Evolutionary conservation across 2,329 filamentous ascomycete species (phyloP), one percentile per base, ranked within the genome.

Genomic region (Paecilomyces variotii): DNA sequence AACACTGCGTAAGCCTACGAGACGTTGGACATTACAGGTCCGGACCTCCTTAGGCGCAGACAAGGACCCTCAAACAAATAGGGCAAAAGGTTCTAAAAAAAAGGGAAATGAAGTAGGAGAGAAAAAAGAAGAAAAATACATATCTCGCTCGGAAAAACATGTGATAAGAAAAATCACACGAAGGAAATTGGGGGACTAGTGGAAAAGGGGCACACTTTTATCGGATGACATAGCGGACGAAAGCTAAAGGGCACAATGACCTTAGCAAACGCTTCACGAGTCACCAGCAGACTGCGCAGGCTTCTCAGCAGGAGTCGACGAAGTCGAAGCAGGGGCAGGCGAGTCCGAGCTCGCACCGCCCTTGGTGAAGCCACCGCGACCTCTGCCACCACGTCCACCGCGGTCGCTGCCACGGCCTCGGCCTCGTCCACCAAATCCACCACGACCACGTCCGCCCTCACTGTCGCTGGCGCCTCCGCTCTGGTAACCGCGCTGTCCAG

Each of bases 391-490:
- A 53, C 80, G 78, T 26, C 81, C 77, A 12, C 80, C 77, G 19
- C 84, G 76, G 55, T 80, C 81, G 62, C 79, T 76, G 60, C 83
- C 79, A 61, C 82, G 76, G 61, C 80, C 77, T 62, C 83, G 78
- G 61, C 83, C 79, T 58, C 83, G 76, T 57, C 79, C 78, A 58
- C 80, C 87, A 69, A 86, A 88, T 57, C 77, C 76, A 63, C 83
- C 78, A 66, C 82, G 79, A 57, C 35, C 35, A 45, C 84, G 82
- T 60, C 90, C 87, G 63, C 81, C 80, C 68, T 91, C 89, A 65
- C 87, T 89, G 70, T 88, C 86, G 60, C 87, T 92, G 59, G 90
- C 90, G 56, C 86, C 89, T 57, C 88, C 89, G 69, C 91, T 95
- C 66, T 90, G 87, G 78, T 96, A 96, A 60, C 90, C 91, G 65